Evolutionary conservation across 2,329 filamentous ascomycete genomes (phyloP).

Genomic region (Mycosphaerella sp.): DNA sequence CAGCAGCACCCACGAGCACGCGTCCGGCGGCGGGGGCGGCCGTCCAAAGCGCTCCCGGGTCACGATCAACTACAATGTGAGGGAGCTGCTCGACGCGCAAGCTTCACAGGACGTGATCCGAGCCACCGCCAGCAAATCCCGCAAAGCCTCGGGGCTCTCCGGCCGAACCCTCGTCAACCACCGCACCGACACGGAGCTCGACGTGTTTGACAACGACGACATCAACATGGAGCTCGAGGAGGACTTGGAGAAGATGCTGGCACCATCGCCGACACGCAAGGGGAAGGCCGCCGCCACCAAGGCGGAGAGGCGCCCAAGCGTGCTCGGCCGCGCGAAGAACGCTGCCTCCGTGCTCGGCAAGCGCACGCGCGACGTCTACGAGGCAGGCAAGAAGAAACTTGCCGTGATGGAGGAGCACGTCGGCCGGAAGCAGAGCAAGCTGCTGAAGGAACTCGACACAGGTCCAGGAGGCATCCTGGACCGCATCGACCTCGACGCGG

Average conservation of each 20-base stretch:
- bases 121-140: constrained; percentile 41
- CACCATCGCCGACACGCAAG: constrained; percentile 10
- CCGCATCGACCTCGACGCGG: background rate
- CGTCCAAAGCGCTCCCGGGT: constrained; percentile 52
- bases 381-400: constrained; percentile 35
- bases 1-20: constrained; percentile 38
- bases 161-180: constrained; percentile 30
- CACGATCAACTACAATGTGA: constrained; percentile 57
- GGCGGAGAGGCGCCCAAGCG: constrained; percentile 24
- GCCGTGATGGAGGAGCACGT: constrained; percentile 24
- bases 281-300: constrained; percentile 11
- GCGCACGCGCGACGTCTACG: constrained; percentile 34
- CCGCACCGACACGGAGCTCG: constrained; percentile 14
- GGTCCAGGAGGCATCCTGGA: constrained; percentile 20
- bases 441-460: constrained; percentile 32
- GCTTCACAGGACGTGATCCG: constrained; percentile 13
- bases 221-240: constrained; percentile 47
- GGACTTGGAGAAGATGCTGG: constrained; percentile 28
- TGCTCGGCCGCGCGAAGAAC: constrained; percentile 32
- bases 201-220: constrained; percentile 30
- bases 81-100: constrained; percentile 28
- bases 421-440: constrained; percentile 21
- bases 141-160: constrained; percentile 45
- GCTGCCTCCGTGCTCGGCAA: constrained; percentile 33
- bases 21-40: constrained; percentile 20